These are phyloP conservation scores for Ustilago bromivora DNA, from an alignment of 1,284 basidiomycete species.

Conservation along the genomic window DNA sequence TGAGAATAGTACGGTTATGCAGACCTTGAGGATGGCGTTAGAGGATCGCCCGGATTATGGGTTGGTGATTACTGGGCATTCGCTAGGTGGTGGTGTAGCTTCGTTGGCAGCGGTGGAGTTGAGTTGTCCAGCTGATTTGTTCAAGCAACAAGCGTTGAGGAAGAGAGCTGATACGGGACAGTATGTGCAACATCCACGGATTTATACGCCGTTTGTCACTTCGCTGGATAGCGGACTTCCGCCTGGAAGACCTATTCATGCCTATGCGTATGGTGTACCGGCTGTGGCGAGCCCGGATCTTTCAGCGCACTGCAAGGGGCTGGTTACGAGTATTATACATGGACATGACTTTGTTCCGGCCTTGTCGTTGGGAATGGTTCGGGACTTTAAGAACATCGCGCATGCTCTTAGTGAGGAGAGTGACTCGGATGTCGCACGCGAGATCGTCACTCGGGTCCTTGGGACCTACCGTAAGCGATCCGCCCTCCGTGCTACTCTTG, in stretches of 20 bases:
- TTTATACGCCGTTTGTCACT: slow-evolving; percentile 73
- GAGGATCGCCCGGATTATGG: slow-evolving; percentile 71
- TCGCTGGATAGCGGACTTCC: slow-evolving; percentile 70
- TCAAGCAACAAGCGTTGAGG: slow-evolving; percentile 56
- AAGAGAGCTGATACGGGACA: slow-evolving; percentile 15
- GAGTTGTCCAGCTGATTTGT: slow-evolving; percentile 66
- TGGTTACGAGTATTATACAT: slow-evolving; percentile 72
- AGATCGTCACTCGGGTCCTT: slow-evolving; percentile 72
- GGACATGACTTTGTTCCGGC: slow-evolving; percentile 70
- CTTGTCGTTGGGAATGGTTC: slow-evolving; percentile 72
- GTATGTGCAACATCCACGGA: slow-evolving; percentile 64
- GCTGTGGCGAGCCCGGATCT: slow-evolving; percentile 71
- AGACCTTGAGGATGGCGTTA: slow-evolving; percentile 71
- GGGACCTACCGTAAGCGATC: slow-evolving; percentile 61
- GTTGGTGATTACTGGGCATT: slow-evolving; percentile 72
- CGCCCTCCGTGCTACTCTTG: slow-evolving; percentile 31
- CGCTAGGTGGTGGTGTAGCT: slow-evolving; percentile 73
- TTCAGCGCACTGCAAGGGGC: slow-evolving; percentile 70
- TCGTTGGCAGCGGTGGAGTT: slow-evolving; percentile 70
- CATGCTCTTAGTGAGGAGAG: slow-evolving; percentile 46
- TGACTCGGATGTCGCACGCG: slow-evolving; percentile 70
- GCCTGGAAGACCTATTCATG: slow-evolving; percentile 72
- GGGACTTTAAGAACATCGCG: slow-evolving; percentile 73
- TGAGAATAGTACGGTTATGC: slow-evolving; percentile 71
- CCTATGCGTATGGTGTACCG: slow-evolving; percentile 70